Evolutionary conservation across 2,329 filamentous ascomycete species (phyloP), one percentile per base, ranked within the genome.

Genomic region (Sphaerostilbella broomeana): DNA sequence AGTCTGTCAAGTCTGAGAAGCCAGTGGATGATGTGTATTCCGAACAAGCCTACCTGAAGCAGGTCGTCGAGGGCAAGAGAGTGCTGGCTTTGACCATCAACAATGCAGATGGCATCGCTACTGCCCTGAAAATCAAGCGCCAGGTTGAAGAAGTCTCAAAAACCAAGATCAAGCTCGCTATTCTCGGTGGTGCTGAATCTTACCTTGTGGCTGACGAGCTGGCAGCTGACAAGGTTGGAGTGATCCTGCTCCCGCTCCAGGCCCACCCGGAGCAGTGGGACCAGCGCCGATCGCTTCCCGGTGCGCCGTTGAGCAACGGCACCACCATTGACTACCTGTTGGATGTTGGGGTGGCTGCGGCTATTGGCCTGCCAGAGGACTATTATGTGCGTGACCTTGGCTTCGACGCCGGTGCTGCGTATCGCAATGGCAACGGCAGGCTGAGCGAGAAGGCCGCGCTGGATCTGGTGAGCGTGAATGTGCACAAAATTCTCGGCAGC

Each of bases 231-330:
- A 48, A 64, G 1, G 73, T 80, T 1, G 68, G 73, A 42, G 74
- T 84, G 15, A 70, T 84, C 18, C 68, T 84, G 2, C 65, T 72
- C 0, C 78, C 79, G 1, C 56, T 80, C 10, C 70, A 76, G 46
- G 69, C 75, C 0, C 77, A 73, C 50, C 67, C 69, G 2, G 56
- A 53, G 3, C 57, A 54, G 0, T 84, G 79, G 80, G 77, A 82
- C 45, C 64, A 79, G 56, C 72, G 77, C 0, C 72, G 79, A 2
- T 70, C 75, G 0, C 62, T 84, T 9, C 72, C 76, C 0, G 80
- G 80, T 2, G 79, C 79, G 5, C 80, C 80, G 1, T 64, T 84
- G 1, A 80, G 78, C 1, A 80, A 81, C 49, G 77, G 78, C 18
- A 83, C 79, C 1, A 69, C 70, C 0, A 61, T 80, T 4, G 77